phyloP scores from a whole-genome alignment of 176 grass and related monocot genomes.

The Avena insularis region DNA sequence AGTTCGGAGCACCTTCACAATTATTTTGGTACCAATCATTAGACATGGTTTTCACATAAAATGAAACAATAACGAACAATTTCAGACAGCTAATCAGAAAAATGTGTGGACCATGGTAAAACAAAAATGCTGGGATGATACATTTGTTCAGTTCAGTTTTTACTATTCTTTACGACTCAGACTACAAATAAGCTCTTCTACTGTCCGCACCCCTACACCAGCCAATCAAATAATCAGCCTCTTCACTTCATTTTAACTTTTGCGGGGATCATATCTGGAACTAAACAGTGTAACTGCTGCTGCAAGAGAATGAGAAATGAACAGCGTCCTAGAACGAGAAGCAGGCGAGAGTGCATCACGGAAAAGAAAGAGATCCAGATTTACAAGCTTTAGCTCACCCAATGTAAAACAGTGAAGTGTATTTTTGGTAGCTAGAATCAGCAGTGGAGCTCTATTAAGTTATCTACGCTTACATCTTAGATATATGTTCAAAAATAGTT shows the following conservation, averaged over 20 bases:
- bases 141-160: background rate
- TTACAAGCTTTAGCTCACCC: background rate
- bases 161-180: constrained; percentile 2
- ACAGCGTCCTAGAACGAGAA: background rate
- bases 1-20: constrained; percentile 37
- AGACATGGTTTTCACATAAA: background rate
- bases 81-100: background rate
- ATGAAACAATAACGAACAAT: background rate
- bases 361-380: background rate
- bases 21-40: constrained; percentile 32
- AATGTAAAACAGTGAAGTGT: background rate
- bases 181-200: background rate
- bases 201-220: background rate
- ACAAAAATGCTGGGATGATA: background rate
- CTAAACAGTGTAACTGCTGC: background rate
- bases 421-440: background rate
- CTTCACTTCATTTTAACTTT: background rate
- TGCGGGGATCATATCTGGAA: background rate
- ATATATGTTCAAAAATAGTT: background rate
- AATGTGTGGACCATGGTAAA: background rate
- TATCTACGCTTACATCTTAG: background rate
- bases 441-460: background rate
- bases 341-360: background rate
- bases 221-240: constrained; percentile 5
- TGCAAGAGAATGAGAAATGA: background rate